These are phyloP conservation scores for Lachnellula willkommii DNA, from an alignment of 2,329 filamentous ascomycete genomes.

Conservation along the genomic window DNA sequence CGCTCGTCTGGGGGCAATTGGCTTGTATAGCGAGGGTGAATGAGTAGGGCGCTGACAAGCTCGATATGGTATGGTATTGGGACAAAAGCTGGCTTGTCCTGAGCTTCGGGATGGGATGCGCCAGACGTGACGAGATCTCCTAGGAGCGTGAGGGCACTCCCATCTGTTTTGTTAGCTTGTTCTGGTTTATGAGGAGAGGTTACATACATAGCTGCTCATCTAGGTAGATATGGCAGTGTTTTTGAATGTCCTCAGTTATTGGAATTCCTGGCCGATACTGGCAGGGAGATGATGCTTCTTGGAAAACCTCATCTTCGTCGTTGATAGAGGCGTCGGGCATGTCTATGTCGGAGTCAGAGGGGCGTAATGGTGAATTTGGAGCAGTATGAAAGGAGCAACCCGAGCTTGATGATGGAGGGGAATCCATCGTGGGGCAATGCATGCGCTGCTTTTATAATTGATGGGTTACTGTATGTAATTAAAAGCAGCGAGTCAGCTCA, in stretches of 20 bases:
- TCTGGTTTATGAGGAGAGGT: background rate
- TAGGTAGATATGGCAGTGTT: slow-evolving; percentile 65
- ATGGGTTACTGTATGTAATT: too few species aligned
- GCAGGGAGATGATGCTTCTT: background rate
- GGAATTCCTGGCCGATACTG: slow-evolving; percentile 49
- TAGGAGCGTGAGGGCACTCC: slow-evolving; percentile 58
- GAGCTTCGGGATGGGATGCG: slow-evolving; percentile 31
- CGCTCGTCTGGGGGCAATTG: slow-evolving; percentile 58
- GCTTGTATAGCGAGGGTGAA: slow-evolving; percentile 76
- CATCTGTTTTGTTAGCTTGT: slow-evolving; percentile 32
- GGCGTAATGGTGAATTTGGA: slow-evolving; percentile 1
- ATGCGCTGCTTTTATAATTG: background rate
- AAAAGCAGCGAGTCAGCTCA: background rate
- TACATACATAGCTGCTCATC: slow-evolving; percentile 54
- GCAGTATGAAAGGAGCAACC: slow-evolving; percentile 10
- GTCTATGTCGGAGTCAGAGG: background rate
- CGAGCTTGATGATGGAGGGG: background rate
- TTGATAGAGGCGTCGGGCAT: background rate
- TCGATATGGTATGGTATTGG: slow-evolving; percentile 70
- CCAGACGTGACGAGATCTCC: slow-evolving; percentile 57
- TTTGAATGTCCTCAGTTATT: slow-evolving; percentile 58
- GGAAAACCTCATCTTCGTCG: background rate
- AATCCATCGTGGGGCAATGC: background rate
- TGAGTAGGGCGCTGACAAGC: slow-evolving; percentile 71
- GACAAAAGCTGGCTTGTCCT: slow-evolving; percentile 47